A percentile compares a stretch with the other conserved stretches of the same genome.
phyloP scores from a whole-genome alignment of 495 filamentous ascomycete genomes.

The Penicillium steckii region DNA sequence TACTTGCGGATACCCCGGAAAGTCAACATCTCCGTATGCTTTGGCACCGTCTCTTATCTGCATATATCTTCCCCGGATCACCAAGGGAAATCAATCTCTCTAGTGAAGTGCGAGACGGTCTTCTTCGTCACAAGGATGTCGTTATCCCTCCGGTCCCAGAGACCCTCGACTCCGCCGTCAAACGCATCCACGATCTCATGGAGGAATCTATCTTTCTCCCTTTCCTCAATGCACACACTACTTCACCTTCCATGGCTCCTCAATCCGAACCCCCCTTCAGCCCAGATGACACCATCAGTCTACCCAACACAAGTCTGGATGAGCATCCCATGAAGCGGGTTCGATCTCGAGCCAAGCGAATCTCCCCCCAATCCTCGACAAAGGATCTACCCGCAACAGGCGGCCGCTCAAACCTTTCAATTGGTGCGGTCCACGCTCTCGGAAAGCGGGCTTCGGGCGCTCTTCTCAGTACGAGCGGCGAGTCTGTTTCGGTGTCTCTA shows the following conservation, averaged over 20 bases:
- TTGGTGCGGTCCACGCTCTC: conserved; percentile 32
- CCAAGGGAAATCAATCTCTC: conserved; percentile 93
- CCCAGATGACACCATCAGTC: conserved; percentile 33
- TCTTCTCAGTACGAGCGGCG: conserved; percentile 35
- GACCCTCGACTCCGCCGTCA: conserved; percentile 81
- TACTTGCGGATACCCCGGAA: conserved; percentile 51
- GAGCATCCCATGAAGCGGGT: conserved; percentile 31
- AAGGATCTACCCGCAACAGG: conserved; percentile 35
- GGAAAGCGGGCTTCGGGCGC: conserved; percentile 40
- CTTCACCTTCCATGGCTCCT: conserved; percentile 32
- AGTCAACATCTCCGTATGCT: conserved; percentile 72
- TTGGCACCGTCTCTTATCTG: conserved; percentile 58
- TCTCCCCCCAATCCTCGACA: conserved; percentile 44
- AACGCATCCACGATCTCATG: conserved; percentile 93
- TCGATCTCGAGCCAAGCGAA: conserved; percentile 36
- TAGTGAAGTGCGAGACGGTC: conserved; percentile 74
- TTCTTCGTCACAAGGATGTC: conserved; percentile 63
- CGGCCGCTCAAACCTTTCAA: conserved; percentile 32
- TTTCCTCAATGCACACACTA: conserved; percentile 41
- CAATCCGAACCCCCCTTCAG: conserved; percentile 28
- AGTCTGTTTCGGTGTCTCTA: conserved; percentile 35
- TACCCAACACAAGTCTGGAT: conserved; percentile 31
- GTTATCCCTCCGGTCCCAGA: conserved; percentile 72
- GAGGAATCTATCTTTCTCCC: conserved; percentile 78
- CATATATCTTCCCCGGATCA: conserved; percentile 60